A percentile compares a stretch with the other conserved stretches of the same genome.
Conservation (phyloP, 306 rosid genomes). For the Sphenostylis stenocarpa region DNA sequence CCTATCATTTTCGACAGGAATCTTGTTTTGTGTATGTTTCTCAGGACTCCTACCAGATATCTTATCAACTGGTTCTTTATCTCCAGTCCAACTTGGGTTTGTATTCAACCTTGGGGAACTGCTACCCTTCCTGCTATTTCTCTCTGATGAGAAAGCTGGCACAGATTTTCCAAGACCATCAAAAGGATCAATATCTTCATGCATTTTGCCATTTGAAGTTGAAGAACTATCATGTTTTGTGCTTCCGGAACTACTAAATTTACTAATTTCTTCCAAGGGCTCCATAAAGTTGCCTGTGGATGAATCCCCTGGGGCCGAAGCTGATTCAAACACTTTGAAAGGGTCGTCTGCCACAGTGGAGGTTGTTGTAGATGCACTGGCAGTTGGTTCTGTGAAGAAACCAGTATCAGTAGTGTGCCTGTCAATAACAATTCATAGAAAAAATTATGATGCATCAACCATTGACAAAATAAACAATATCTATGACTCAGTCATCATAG, state of each 20-base stretch:
- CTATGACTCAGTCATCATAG: conserved; percentile 7
- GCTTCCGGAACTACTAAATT: conserved; percentile 62
- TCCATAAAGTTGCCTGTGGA: conserved; percentile 56
- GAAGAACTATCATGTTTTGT: conserved; percentile 50
- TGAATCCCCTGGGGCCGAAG: conserved; percentile 42
- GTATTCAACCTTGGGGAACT: conserved; percentile 54
- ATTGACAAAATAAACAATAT: conserved; percentile 24
- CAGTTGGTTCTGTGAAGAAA: conserved; percentile 64
- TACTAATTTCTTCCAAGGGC: conserved; percentile 77
- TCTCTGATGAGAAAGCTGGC: conserved; percentile 73
- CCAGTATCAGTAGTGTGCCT: conserved; percentile 65
- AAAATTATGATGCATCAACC: conserved; percentile 17
- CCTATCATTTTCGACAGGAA: conserved; percentile 48
- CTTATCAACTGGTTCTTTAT: conserved; percentile 56
- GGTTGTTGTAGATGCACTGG: conserved; percentile 50
- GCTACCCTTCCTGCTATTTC: conserved; percentile 58
- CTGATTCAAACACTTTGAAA: conserved; percentile 62
- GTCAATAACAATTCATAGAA: conserved; percentile 40
- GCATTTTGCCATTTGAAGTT: conserved; percentile 55
- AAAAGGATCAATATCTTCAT: conserved; percentile 84
- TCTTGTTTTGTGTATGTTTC: conserved; percentile 57
- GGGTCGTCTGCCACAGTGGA: conserved; percentile 64
- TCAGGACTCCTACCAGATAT: conserved; percentile 59
- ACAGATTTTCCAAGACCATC: conserved; percentile 80
- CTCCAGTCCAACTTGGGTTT: conserved; percentile 47